phyloP scores from a whole-genome alignment of 2,329 filamentous ascomycete species.

The Rutstroemia sp. region DNA sequence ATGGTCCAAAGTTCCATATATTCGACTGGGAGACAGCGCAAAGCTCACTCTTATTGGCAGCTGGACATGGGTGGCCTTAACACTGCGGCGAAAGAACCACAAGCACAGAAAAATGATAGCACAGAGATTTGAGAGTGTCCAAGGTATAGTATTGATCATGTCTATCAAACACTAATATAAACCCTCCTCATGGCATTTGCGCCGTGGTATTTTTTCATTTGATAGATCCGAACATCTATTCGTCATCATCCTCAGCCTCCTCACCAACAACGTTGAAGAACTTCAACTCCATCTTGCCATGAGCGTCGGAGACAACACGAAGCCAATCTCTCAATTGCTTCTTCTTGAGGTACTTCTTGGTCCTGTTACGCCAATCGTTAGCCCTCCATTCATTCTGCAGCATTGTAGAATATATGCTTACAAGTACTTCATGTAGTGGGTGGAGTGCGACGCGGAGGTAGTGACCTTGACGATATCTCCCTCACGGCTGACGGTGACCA shows the following conservation, averaged over 20 bases:
- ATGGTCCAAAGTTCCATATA: too few relatives aligned
- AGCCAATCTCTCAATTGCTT: conserved; percentile 99
- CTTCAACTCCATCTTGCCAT: conserved; percentile 98
- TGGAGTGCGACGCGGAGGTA: conserved; percentile 95
- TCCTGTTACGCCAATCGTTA: conserved; percentile 46
- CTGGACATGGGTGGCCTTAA: too few relatives aligned
- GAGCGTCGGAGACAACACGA: conserved; percentile 94
- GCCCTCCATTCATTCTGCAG: conserved; percentile 4
- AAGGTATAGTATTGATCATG: too few relatives aligned
- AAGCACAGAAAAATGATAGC: too few relatives aligned
- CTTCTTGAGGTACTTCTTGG: conserved; percentile 99
- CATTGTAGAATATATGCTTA: conserved; percentile 42
- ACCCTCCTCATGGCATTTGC: not conserved
- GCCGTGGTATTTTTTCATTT: not conserved
- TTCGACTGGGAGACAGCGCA: too few relatives aligned
- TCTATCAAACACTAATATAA: too few relatives aligned
- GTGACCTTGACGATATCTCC: conserved; percentile 96
- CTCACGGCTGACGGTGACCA: conserved; percentile 79
- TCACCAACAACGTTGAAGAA: conserved; percentile 99
- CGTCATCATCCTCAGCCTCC: conserved; percentile 95
- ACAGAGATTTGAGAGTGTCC: too few relatives aligned
- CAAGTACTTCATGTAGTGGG: conserved; percentile 99
- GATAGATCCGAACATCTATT: conserved; percentile 53
- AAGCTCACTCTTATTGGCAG: too few relatives aligned
- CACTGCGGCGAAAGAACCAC: too few relatives aligned